Percentiles rank a stretch among this genome's conserved stretches.
phyloP scores from a whole-genome alignment of 176 grass and related monocot species.

The Aegilops sharonensis region DNA sequence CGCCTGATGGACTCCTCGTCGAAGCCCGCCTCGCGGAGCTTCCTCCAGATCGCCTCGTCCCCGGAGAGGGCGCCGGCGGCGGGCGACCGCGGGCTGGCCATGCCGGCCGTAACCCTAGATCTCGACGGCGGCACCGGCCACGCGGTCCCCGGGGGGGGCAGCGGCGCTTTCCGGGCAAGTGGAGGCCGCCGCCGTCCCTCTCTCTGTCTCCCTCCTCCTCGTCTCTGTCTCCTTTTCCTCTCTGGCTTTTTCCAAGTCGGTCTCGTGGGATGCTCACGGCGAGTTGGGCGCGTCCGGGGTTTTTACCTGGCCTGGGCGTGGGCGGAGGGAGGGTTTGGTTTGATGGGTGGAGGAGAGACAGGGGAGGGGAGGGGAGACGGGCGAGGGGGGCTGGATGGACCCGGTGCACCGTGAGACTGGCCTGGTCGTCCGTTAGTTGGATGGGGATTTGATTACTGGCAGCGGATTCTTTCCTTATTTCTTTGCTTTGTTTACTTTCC shows the following conservation, averaged over 20 bases:
- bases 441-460: not conserved
- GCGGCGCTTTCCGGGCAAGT: slow-evolving; percentile 43
- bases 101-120: slow-evolving; percentile 70
- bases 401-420: slow-evolving; percentile 13
- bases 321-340: slow-evolving; percentile 33
- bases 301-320: slow-evolving; percentile 26
- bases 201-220: not conserved
- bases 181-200: slow-evolving; percentile 27
- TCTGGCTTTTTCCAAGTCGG: not conserved
- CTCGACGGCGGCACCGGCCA: slow-evolving; percentile 11
- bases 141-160: not conserved
- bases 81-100: slow-evolving; percentile 64
- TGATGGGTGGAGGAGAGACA: not conserved
- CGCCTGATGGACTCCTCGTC: slow-evolving; percentile 78
- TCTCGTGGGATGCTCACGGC: not conserved
- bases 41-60: slow-evolving; percentile 89
- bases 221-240: not conserved
- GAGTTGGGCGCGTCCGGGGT: not conserved
- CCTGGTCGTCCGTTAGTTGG: not conserved
- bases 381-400: not conserved
- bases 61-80: not conserved
- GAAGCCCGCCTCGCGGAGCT: slow-evolving; percentile 69
- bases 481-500: not conserved
- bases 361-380: too few species aligned
- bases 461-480: not conserved